Conservation (phyloP, 1,284 basidiomycete genomes). For the Waitea zeae region DNA sequence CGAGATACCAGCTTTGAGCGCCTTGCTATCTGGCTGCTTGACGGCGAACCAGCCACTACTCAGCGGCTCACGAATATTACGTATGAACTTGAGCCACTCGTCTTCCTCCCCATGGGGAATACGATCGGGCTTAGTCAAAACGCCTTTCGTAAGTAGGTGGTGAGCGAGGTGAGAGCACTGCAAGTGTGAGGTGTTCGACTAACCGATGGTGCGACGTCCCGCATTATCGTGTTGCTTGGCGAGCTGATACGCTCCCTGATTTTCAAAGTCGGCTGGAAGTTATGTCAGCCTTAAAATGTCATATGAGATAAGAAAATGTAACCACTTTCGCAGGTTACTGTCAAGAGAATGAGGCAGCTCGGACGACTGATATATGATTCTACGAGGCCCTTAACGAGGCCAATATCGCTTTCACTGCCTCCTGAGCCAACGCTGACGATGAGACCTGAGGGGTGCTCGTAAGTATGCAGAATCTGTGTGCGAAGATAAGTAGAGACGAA, state of each 20-base stretch:
- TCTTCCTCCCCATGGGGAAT: constrained; percentile 44
- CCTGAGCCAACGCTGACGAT: constrained; percentile 39
- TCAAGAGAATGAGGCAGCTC: constrained; percentile 52
- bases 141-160: constrained; percentile 45
- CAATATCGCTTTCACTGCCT: constrained; percentile 35
- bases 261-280: constrained; percentile 61
- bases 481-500: constrained; percentile 2
- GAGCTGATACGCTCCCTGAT: constrained; percentile 45
- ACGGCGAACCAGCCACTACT: constrained; percentile 58
- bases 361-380: constrained; percentile 39
- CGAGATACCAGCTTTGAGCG: constrained; percentile 33
- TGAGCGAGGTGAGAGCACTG: neutral
- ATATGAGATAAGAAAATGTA: constrained; percentile 5
- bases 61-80: constrained; percentile 35
- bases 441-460: constrained; percentile 36
- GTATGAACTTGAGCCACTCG: constrained; percentile 39
- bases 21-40: constrained; percentile 46
- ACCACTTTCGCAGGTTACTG: constrained; percentile 58
- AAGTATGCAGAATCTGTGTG: neutral
- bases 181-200: constrained; percentile 7
- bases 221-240: constrained; percentile 37
- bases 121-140: constrained; percentile 13
- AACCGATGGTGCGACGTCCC: constrained; percentile 54
- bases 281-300: neutral
- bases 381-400: constrained; percentile 43